Base-by-base conservation (phyloP, 768 basidiomycete genomes). In the Coprinopsis strossmayeri region DNA sequence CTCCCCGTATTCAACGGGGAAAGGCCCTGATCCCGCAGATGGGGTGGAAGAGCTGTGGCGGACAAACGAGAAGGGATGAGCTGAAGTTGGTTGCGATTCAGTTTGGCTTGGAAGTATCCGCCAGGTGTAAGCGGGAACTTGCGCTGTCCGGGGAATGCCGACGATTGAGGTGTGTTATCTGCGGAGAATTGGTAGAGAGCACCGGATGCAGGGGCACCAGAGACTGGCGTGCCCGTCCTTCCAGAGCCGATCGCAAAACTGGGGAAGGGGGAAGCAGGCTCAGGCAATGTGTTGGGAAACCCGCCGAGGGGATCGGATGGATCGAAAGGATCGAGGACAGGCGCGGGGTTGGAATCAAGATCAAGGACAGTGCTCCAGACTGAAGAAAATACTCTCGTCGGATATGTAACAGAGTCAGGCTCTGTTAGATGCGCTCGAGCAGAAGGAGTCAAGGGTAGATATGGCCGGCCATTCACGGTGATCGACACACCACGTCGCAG, bases 291-390 rank as follows among this genome's bases (percentile, higher is more conserved):
- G 41, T 58, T 78, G 54, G 65, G 64, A 25, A 67, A 65, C 11
- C 53, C 56, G 10, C 58, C 52, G 3, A 59, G 53, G 3, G 67
- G 62, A 37, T 70, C 69, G 1, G 60, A 57, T 0, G 58, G 61
- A 34, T 71, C 67, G 10, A 64, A 50, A 1, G 64, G 46, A 21
- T 69, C 66, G 3, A 61, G 52, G 15, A 58, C 47, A n/a, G 62
- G 63, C 2, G 44, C 42, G 28, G 67, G 69, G 23, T 69, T 65
- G 15, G 72, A 61, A 5, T 71, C 63, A n/a, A 96, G 72, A 61
- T 94, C 90, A 17, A 96, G 78, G 1, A 89, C 71, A 55, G 91
- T 93, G 55, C 91, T 95, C 93, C 93, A 96, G 25, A 84, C 72
- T 0, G 92, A 93, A 0, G 82, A 78, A 63, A 93, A 96, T 0